A percentile compares a stretch with the other conserved stretches of the same genome.
Conservation (phyloP, 2,329 filamentous ascomycete genomes). For the Penicillium sp. region DNA sequence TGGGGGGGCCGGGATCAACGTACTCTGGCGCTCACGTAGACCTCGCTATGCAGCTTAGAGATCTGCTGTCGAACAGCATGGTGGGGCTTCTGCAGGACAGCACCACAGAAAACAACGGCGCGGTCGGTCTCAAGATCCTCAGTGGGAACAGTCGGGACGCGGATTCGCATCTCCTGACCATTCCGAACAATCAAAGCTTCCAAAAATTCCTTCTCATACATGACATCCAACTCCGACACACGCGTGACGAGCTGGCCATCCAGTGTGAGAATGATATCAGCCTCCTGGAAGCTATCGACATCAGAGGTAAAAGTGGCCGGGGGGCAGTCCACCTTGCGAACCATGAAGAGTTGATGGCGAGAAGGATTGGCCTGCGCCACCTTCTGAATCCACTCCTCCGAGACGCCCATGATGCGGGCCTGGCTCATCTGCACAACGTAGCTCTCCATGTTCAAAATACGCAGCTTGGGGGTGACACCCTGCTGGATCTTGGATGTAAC, state of each 20-base stretch:
- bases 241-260: conserved; percentile 92
- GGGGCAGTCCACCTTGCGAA: conserved; percentile 80
- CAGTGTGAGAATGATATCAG: conserved; percentile 87
- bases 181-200: conserved; percentile 86
- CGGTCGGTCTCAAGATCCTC: conserved; percentile 90
- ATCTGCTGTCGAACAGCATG: conserved; percentile 98
- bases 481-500: conserved; percentile 85
- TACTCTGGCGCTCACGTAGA: conserved; percentile 85
- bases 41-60: conserved; percentile 90
- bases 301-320: conserved; percentile 49
- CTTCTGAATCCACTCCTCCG: conserved; percentile 91
- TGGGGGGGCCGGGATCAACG: conserved; percentile 18
- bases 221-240: conserved; percentile 89
- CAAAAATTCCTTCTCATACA: conserved; percentile 86
- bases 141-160: conserved; percentile 82
- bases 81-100: conserved; percentile 88
- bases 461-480: conserved; percentile 76
- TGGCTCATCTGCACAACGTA: conserved; percentile 96
- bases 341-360: conserved; percentile 97
- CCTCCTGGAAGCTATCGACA: conserved; percentile 75
- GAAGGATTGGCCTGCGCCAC: conserved; percentile 87
- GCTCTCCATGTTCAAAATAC: conserved; percentile 92
- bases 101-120: conserved; percentile 92
- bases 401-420: conserved; percentile 94
- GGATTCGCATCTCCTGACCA: conserved; percentile 74